Evolutionary conservation across 225 moss, liverwort and hornwort genomes (phyloP).

Genomic region (Lunularia cruciata): DNA sequence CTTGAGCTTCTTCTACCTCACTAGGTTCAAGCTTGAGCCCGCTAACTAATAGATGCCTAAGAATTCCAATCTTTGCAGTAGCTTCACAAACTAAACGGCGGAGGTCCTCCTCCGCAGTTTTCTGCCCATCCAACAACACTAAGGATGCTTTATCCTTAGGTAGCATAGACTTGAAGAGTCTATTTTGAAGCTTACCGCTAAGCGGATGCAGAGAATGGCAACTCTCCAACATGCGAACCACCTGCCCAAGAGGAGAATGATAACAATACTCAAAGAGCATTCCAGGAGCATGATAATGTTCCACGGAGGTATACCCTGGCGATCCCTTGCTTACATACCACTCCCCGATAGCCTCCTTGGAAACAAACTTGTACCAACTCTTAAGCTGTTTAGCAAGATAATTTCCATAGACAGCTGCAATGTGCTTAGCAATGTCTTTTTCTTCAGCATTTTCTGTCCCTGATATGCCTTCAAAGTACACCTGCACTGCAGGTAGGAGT

Average conservation of each 20-base stretch:
- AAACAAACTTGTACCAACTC: slow-evolving; percentile 62
- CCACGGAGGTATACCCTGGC: neutral
- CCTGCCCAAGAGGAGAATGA: slow-evolving; percentile 49
- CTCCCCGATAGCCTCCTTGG: slow-evolving; percentile 14
- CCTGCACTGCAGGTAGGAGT: slow-evolving; percentile 64
- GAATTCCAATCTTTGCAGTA: slow-evolving; percentile 31
- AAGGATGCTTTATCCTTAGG: slow-evolving; percentile 44
- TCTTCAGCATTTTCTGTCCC: slow-evolving; percentile 17
- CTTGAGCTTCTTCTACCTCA: slow-evolving; percentile 4
- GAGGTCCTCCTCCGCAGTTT: slow-evolving; percentile 45
- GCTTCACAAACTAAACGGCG: slow-evolving; percentile 30
- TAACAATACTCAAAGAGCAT: slow-evolving; percentile 35
- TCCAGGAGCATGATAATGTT: neutral
- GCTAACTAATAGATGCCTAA: slow-evolving; percentile 23
- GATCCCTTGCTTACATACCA: slow-evolving; percentile 10
- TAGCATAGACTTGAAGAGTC: slow-evolving; percentile 56
- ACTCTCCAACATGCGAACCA: slow-evolving; percentile 51
- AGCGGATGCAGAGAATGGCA: slow-evolving; percentile 53
- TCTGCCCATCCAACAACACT: slow-evolving; percentile 29
- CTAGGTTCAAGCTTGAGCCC: neutral
- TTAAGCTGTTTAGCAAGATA: slow-evolving; percentile 54
- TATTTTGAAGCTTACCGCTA: slow-evolving; percentile 47
- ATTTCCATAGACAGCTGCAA: slow-evolving; percentile 60
- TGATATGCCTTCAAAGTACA: slow-evolving; percentile 48
- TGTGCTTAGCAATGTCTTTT: slow-evolving; percentile 42